Conservation (phyloP, 2,329 filamentous ascomycete species). For the Neocucurbitaria cava region DNA sequence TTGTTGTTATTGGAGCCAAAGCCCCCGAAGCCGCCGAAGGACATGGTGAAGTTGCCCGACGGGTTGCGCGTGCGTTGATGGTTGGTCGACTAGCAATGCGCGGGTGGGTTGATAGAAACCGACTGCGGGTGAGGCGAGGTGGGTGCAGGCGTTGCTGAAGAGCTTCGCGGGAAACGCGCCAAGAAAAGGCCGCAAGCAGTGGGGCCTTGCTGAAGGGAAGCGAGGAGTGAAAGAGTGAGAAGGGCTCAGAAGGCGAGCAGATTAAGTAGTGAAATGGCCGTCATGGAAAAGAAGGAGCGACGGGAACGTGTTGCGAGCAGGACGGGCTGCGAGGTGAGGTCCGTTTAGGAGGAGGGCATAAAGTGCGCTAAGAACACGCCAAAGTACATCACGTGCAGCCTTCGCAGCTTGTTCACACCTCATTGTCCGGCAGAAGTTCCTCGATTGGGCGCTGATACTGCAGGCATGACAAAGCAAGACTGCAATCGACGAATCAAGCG, state of each 20-base stretch:
- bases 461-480: conserved; percentile 17
- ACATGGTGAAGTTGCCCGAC: conserved; percentile 39
- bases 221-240: conserved; percentile 27
- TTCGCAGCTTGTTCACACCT: neutral
- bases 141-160: conserved; percentile 24
- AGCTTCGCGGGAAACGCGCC: conserved; percentile 44
- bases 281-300: conserved; percentile 36
- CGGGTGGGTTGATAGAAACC: conserved; percentile 23
- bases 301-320: conserved; percentile 22
- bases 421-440: conserved; percentile 8
- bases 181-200: conserved; percentile 34
- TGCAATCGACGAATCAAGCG: conserved; percentile 20
- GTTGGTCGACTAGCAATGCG: conserved; percentile 27
- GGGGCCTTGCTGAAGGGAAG: conserved; percentile 17
- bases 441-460: conserved; percentile 1
- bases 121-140: conserved; percentile 23
- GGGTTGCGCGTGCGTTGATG: conserved; percentile 28
- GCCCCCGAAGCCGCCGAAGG: conserved; percentile 60
- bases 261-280: conserved; percentile 42
- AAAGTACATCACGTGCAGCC: conserved; percentile 23
- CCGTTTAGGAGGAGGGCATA: conserved; percentile 18
- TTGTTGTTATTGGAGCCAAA: conserved; percentile 52
- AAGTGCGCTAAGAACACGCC: conserved; percentile 16
- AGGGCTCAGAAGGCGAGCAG: conserved; percentile 30
- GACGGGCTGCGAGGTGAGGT: conserved; percentile 22